Base-by-base conservation (phyloP, 257 asterid genomes). In the Anisodus acutangulus region DNA sequence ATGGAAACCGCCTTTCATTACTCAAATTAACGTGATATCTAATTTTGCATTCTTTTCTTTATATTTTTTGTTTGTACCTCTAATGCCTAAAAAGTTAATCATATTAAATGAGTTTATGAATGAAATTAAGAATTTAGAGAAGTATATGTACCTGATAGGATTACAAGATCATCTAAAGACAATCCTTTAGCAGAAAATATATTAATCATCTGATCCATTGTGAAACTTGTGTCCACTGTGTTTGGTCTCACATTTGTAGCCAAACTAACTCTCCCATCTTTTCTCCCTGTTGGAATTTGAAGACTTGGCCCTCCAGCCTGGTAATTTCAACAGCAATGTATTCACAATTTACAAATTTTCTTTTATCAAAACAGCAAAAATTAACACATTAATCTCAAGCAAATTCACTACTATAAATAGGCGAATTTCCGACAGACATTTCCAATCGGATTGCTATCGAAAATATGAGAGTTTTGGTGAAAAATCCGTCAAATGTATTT, bases 291-390 rank as follows among this genome's bases (percentile, higher is more conserved):
- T 13, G 93, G 93, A 78, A 94, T 89, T 85, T 81, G 88, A 41
- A 93, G 81, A 63, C 62, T 90, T 9, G 98, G 97, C 1, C 98
- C 98, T 78, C 98, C 98, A 31, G 93, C 88, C 98, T 94, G 91
- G 82, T 17, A 13, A 41, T 41, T 3, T 35, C 49, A 31, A 41
- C 5, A 74, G 37, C 6, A 26, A 8, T 17, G 7, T 12, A 7
- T 31, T 54, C 6, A 49, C 22, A 63, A 22, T 45, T 53, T 53
- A 79, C 12, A 60, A 8, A 41, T 41, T 41, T 41, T 41, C 45
- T 41, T 41, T 11, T 54, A 15, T 1, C 9, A 41, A 85, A 80
- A n/a, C 4, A 26, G 10, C 31, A 80, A 47, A 7, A 54, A 35
- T 22, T 72, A 11, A 26, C 13, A 9, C 17, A 1, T 12, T 35